Base-by-base conservation (phyloP, 2,329 filamentous ascomycete species). In the Aspergillus fructus region DNA sequence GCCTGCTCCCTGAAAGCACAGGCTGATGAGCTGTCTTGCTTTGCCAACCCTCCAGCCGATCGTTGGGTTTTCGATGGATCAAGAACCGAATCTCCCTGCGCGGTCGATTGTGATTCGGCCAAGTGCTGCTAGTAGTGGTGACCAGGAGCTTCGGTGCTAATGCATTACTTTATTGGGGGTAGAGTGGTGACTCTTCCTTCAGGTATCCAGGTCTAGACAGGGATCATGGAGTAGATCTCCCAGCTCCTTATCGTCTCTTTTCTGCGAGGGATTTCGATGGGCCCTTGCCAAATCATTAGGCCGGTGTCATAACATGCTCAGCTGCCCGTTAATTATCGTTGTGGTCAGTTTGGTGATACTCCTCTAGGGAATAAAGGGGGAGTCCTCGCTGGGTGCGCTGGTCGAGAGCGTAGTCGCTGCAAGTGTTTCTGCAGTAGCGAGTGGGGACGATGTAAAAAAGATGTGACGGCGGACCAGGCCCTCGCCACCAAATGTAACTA, bases 391-490 rank as follows among this genome's bases (percentile, higher is more conserved):
- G 41, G 56, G 63, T 70, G 67, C 62, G 69, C 62, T 71, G 67
- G 67, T 66, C 62, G 45, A 66, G 63, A 67, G 68, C 71, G 66
- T 73, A 68, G 68, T 66, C 68, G 62, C 68, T 73, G 69, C 68
- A 68, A 63, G 64, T 67, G 62, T 63, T 65, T 62, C 57, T 65
- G 64, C 61, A 63, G 63, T 61, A 63, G 63, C 56, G 39, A 67
- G 67, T 71, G 66, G 68, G 64, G 64, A 66, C 59, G 60, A 62
- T 58, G 56, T 47, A 9, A 58, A 60, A 64, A 68, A 62, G 63
- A 67, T 69, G 67, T 70, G 67, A 72, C 67, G 69, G 67, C 68
- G 64, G 68, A 69, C 68, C 66, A 63, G 59, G 63, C 59, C 67
- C 64, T 66, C 65, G 61, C 61, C 63, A 61, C 61, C 63, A 61